A percentile compares a stretch with the other conserved stretches of the same genome.
Conservation (phyloP, 2,329 filamentous ascomycete species). For the Penicillium sp. region DNA sequence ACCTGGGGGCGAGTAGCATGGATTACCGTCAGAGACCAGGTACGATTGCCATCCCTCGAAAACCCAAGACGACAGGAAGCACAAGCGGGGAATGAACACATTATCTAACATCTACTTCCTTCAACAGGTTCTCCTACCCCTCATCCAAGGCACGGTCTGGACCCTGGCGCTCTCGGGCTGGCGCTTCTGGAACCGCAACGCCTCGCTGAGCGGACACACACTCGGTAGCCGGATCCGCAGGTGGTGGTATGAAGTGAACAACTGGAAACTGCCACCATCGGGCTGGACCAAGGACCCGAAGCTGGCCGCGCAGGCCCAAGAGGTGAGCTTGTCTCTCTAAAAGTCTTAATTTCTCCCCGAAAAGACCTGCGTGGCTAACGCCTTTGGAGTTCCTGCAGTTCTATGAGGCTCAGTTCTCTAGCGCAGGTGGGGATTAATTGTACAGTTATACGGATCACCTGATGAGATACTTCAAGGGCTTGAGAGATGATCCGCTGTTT, state of each 20-base stretch:
- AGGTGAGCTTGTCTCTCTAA: constrained; percentile 34
- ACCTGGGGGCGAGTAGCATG: constrained; percentile 72
- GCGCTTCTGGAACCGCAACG: constrained; percentile 80
- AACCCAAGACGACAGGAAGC: neutral
- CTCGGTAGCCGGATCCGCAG: constrained; percentile 71
- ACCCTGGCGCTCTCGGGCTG: constrained; percentile 79
- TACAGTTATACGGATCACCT: neutral
- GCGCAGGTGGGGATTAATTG: constrained; percentile 28
- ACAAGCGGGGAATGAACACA: neutral
- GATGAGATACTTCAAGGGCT: neutral
- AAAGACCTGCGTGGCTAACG: constrained; percentile 23
- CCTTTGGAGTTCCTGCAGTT: constrained; percentile 35
- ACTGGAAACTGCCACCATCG: constrained; percentile 65
- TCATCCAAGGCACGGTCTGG: constrained; percentile 84
- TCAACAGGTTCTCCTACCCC: constrained; percentile 71
- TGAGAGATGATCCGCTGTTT: neutral
- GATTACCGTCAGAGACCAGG: constrained; percentile 87
- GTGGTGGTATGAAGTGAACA: constrained; percentile 95
- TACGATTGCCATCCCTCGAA: constrained; percentile 36
- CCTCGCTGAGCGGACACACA: constrained; percentile 68
- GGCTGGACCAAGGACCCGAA: constrained; percentile 26
- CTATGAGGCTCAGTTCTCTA: constrained; percentile 34
- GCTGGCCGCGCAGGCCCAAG: constrained; percentile 39
- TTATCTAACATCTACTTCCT: constrained; percentile 3
- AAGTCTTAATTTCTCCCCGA: neutral